Conservation (phyloP, 768 basidiomycete species). For the Cyclocybe aegerita region DNA sequence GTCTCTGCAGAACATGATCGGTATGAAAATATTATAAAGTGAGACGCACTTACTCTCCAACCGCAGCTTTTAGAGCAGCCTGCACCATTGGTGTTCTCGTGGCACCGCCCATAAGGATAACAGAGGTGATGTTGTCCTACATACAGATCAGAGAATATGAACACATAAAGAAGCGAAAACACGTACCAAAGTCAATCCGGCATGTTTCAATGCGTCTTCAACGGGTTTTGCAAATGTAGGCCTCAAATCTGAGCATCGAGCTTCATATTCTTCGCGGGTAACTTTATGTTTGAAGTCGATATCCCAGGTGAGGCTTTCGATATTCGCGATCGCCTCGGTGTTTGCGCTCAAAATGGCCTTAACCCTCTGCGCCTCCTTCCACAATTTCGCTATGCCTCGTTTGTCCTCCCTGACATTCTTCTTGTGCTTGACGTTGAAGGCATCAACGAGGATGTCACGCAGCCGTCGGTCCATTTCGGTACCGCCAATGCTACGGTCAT, state of each 20-base stretch:
- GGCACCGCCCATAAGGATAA: conserved; percentile 91
- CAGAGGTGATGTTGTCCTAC: conserved; percentile 79
- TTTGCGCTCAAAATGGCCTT: conserved; percentile 96
- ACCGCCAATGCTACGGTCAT: conserved; percentile 74
- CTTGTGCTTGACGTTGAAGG: conserved; percentile 72
- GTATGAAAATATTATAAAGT: neutral
- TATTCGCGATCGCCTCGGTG: conserved; percentile 71
- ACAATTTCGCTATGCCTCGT: conserved; percentile 87
- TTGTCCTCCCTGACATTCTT: conserved; percentile 70
- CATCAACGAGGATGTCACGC: conserved; percentile 74
- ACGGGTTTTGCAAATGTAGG: conserved; percentile 69
- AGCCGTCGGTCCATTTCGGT: conserved; percentile 83
- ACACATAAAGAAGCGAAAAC: neutral
- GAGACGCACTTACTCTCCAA: conserved; percentile 64
- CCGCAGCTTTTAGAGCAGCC: conserved; percentile 68
- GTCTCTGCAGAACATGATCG: conserved; percentile 38
- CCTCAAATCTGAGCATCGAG: conserved; percentile 65
- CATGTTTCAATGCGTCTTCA: conserved; percentile 63
- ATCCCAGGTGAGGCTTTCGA: conserved; percentile 89
- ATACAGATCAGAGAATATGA: conserved; percentile 1
- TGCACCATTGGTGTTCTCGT: conserved; percentile 94
- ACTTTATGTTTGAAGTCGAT: conserved; percentile 86
- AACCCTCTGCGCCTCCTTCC: conserved; percentile 90
- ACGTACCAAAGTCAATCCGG: conserved; percentile 67
- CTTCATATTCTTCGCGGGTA: conserved; percentile 78